phyloP scores from a whole-genome alignment of 1,139 yeast genomes.

The Suhomyces taliae region DNA sequence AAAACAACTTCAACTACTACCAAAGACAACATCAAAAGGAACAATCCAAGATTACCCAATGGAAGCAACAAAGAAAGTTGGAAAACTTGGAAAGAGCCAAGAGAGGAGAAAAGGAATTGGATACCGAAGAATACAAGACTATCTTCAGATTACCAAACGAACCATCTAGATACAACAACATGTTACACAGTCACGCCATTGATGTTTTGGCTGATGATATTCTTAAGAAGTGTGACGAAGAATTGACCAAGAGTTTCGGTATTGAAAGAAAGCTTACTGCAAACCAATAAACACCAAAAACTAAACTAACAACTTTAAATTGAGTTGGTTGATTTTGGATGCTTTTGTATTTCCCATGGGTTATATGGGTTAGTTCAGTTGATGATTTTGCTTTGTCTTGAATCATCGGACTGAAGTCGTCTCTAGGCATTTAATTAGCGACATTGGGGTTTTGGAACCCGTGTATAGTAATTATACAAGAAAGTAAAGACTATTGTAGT shows the following conservation, averaged over 20 bases:
- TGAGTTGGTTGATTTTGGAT: too few species aligned
- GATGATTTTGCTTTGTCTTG: too few species aligned
- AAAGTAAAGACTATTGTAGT: not conserved
- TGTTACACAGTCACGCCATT: conserved; percentile 69
- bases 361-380: not conserved
- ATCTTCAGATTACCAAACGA: conserved; percentile 70
- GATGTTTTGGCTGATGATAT: conserved; percentile 66
- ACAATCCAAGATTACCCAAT: conserved; percentile 65
- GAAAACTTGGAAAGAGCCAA: conserved; percentile 64
- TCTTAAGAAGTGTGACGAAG: conserved; percentile 65
- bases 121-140: conserved; percentile 65
- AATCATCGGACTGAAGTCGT: too few species aligned
- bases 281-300: conserved; percentile 4
- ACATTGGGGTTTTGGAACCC: not conserved
- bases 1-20: conserved; percentile 78
- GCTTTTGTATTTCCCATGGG: too few species aligned
- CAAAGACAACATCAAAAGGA: conserved; percentile 79
- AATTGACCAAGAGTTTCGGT: conserved; percentile 60
- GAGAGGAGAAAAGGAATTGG: conserved; percentile 57
- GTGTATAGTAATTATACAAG: not conserved
- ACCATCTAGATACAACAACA: conserved; percentile 74
- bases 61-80: conserved; percentile 66
- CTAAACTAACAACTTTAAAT: too few species aligned
- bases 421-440: too few species aligned
- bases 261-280: conserved; percentile 48